phyloP scores from a whole-genome alignment of 179 eudicot genomes.

The Nepenthes alata region DNA sequence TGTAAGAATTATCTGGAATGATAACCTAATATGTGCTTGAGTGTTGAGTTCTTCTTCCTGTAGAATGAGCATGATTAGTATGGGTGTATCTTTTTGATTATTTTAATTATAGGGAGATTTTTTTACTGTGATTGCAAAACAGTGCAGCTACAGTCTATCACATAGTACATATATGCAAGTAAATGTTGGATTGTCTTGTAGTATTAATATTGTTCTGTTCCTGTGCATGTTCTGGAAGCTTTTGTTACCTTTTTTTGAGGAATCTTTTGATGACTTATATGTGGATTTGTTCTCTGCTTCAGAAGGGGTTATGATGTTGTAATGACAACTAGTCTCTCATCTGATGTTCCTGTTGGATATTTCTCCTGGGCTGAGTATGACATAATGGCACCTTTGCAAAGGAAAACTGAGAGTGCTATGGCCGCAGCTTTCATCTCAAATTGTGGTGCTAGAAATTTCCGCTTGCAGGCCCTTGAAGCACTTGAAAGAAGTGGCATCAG shows the following conservation, averaged over 20 bases:
- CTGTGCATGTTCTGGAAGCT: background rate
- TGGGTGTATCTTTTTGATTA: too few relatives aligned
- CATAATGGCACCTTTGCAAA: slow-evolving; percentile 83
- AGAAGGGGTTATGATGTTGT: slow-evolving; percentile 73
- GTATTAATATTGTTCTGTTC: background rate
- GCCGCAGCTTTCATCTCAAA: slow-evolving; percentile 99
- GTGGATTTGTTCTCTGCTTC: slow-evolving; percentile 12
- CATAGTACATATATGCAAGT: background rate
- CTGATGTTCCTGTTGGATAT: slow-evolving; percentile 97
- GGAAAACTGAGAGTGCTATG: slow-evolving; percentile 66
- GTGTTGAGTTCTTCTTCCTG: too few relatives aligned
- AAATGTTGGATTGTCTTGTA: background rate
- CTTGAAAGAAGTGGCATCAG: slow-evolving; percentile 51
- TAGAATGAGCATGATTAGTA: too few relatives aligned
- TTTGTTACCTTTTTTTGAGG: background rate
- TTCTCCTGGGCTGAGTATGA: slow-evolving; percentile 99
- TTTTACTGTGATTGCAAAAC: too few relatives aligned
- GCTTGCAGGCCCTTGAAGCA: slow-evolving; percentile 76
- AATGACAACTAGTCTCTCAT: slow-evolving; percentile 96
- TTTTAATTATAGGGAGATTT: too few relatives aligned
- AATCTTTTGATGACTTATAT: slow-evolving; percentile 6
- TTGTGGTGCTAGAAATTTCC: slow-evolving; percentile 84
- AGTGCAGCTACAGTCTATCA: too few relatives aligned
- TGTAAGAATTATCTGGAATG: too few relatives aligned
- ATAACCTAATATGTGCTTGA: too few relatives aligned